These are phyloP conservation scores for Funneliformis geosporum DNA, from an alignment of 192 early-diverging fungal genomes.

Conservation along the genomic window DNA sequence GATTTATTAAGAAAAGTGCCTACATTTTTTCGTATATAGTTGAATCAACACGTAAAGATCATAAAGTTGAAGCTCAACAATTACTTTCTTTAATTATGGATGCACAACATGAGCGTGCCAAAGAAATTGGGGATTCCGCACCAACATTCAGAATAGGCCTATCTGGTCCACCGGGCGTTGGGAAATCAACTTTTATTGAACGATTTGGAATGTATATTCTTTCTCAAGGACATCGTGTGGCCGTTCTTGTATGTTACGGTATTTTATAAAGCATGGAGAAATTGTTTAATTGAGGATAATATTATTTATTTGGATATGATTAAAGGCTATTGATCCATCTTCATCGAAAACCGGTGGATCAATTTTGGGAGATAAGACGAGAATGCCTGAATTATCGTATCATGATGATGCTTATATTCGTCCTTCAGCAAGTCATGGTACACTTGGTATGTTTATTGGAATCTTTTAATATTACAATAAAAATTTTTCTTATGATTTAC, in stretches of 20 bases:
- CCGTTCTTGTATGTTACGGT: conserved; percentile 61
- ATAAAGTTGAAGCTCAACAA: conserved; percentile 59
- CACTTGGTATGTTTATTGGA: conserved; percentile 56
- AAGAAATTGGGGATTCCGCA: conserved; percentile 28
- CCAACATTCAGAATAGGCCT: conserved; percentile 76
- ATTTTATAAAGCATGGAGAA: neutral
- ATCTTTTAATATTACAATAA: neutral
- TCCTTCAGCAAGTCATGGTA: conserved; percentile 75
- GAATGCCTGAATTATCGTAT: conserved; percentile 76
- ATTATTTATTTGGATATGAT: conserved; percentile 9
- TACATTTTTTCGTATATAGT: conserved; percentile 39
- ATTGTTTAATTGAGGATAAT: neutral
- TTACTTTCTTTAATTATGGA: conserved; percentile 63
- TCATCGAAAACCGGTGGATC: conserved; percentile 78
- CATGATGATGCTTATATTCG: conserved; percentile 67
- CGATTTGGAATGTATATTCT: conserved; percentile 76
- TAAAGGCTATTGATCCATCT: conserved; percentile 81
- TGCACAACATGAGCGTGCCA: conserved; percentile 31
- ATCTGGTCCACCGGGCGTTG: conserved; percentile 79
- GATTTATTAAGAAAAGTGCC: neutral
- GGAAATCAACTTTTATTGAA: conserved; percentile 88
- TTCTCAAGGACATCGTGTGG: conserved; percentile 65
- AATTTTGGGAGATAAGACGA: conserved; percentile 84
- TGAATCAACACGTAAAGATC: conserved; percentile 69
- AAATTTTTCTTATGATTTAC: neutral